These are phyloP conservation scores for Melaleuca quinquenervia DNA, from an alignment of 345 rosid genomes.

Conservation along the genomic window DNA sequence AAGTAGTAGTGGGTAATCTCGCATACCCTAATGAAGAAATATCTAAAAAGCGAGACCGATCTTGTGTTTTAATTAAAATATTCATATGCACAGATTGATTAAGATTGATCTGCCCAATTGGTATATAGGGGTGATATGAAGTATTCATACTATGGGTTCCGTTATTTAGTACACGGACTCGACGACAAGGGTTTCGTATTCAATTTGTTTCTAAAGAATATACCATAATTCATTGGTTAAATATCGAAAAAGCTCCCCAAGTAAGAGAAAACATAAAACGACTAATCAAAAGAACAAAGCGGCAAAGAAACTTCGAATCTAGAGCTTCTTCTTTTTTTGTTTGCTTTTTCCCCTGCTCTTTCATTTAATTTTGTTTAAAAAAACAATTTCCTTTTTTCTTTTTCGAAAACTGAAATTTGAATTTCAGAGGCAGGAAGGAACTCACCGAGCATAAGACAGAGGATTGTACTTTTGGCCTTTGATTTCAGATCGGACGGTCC, in stretches of 20 bases:
- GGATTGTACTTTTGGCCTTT: too few species aligned
- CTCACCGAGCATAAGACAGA: too few species aligned
- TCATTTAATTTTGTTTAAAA: neutral
- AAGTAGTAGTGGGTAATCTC: neutral
- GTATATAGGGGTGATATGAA: too few species aligned
- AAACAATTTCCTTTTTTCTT: neutral
- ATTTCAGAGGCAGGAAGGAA: neutral
- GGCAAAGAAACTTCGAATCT: neutral
- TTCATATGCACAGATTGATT: too few species aligned
- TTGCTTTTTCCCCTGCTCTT: neutral
- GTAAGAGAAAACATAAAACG: too few species aligned
- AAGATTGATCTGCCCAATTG: too few species aligned
- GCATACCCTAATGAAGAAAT: too few species aligned
- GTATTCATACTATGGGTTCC: too few species aligned
- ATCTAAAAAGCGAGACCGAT: too few species aligned
- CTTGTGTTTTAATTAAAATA: too few species aligned
- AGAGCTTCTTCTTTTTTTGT: neutral
- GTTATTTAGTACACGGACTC: neutral
- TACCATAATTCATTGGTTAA: neutral
- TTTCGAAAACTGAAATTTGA: neutral
- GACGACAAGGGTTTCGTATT: too few species aligned
- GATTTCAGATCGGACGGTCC: too few species aligned
- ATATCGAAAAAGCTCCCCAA: neutral
- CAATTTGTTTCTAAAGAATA: neutral
- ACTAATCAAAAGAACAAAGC: neutral